Percentiles rank a stretch among this genome's conserved stretches.
These are phyloP conservation scores for Exidia glandulosa DNA, from an alignment of 768 basidiomycete species.

Conservation along the genomic window DNA sequence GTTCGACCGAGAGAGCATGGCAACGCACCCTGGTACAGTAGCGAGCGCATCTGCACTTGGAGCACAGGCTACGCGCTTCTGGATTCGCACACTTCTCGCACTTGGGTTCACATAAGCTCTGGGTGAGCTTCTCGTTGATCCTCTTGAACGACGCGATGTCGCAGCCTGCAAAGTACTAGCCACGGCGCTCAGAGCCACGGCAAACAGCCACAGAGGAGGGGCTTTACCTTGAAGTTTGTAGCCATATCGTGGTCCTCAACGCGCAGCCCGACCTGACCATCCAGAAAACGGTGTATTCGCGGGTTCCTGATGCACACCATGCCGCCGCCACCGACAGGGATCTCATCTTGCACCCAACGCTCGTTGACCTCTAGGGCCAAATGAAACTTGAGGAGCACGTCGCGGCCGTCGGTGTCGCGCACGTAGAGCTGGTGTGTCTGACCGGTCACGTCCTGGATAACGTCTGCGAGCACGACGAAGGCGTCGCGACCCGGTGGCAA, in stretches of 20 bases:
- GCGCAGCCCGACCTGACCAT: not conserved
- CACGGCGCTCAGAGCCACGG: not conserved
- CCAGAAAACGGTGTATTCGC: not conserved
- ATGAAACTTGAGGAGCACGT: not conserved
- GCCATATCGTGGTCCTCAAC: not conserved
- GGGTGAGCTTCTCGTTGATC: not conserved
- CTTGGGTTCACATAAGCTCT: not conserved
- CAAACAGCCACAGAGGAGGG: too few relatives aligned
- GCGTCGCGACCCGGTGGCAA: not conserved
- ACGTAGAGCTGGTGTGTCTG: not conserved
- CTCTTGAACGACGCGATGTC: not conserved
- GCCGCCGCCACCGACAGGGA: not conserved
- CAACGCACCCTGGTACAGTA: not conserved
- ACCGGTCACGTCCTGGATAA: not conserved
- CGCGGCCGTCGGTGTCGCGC: not conserved
- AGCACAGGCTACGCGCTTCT: not conserved
- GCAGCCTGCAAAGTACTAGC: not conserved
- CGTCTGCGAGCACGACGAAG: not conserved
- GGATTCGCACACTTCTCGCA: not conserved
- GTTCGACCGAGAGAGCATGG: not conserved
- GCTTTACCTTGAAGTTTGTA: not conserved
- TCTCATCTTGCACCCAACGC: not conserved
- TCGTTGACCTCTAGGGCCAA: not conserved
- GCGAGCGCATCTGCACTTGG: not conserved
- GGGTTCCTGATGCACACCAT: not conserved